Conservation (phyloP, 2,329 filamentous ascomycete genomes). For the Cladosporium sp. region DNA sequence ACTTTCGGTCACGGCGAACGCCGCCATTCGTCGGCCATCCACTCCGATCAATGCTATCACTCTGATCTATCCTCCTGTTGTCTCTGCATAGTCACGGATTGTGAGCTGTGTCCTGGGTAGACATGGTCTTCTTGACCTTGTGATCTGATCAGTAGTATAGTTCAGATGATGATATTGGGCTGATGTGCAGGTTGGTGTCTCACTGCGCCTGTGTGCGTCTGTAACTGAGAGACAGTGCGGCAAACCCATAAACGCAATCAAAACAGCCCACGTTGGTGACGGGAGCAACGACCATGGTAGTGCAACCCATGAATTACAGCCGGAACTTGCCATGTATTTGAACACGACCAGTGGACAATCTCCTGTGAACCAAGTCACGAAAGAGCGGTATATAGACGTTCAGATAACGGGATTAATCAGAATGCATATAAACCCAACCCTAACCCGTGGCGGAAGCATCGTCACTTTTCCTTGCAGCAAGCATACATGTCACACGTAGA, state of each 20-base stretch:
- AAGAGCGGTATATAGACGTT: neutral
- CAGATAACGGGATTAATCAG: neutral
- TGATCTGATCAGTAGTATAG: neutral
- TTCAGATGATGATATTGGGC: neutral
- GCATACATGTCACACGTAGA: neutral
- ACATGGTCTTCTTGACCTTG: neutral
- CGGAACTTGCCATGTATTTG: neutral
- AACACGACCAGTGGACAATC: neutral
- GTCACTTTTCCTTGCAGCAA: no score
- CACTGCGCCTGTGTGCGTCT: neutral
- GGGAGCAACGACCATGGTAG: neutral
- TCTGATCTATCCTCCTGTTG: neutral
- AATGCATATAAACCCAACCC: neutral
- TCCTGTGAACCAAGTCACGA: neutral
- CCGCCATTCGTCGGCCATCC: neutral
- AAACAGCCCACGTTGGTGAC: neutral
- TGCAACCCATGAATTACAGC: neutral
- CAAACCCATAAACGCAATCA: neutral
- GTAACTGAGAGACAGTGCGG: neutral
- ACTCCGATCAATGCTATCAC: neutral
- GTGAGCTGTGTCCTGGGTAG: neutral
- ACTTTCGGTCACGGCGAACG: constrained; percentile 3
- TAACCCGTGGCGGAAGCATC: neutral
- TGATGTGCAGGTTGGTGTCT: neutral
- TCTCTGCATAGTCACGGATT: neutral